Percentiles rank a stretch among this genome's conserved stretches.
Conservation (phyloP, 2,329 filamentous ascomycete species). For the Paecilomyces dactylethromorphus region DNA sequence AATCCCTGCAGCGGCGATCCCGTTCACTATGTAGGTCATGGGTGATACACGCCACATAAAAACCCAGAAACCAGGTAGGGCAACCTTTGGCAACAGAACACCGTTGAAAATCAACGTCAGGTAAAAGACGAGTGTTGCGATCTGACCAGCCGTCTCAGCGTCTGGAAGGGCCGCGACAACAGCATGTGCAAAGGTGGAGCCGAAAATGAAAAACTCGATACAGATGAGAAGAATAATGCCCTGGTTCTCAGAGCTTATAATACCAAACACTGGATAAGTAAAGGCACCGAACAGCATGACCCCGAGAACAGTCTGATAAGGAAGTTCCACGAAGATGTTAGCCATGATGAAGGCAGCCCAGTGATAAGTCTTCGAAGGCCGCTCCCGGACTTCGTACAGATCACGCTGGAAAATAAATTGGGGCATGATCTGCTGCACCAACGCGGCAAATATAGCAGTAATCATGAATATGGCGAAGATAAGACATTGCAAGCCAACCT, state of each 20-base stretch:
- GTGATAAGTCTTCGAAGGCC: constrained; percentile 75
- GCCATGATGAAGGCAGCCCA: constrained; percentile 82
- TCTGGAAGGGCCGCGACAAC: constrained; percentile 69
- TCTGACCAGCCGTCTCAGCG: constrained; percentile 67
- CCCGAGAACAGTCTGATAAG: constrained; percentile 70
- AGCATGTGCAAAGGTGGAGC: constrained; percentile 73
- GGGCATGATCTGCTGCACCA: constrained; percentile 61
- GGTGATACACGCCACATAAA: constrained; percentile 80
- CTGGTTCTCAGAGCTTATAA: constrained; percentile 61
- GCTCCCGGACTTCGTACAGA: constrained; percentile 78
- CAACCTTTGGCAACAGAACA: constrained; percentile 59
- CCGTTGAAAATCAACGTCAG: constrained; percentile 66
- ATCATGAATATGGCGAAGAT: constrained; percentile 84
- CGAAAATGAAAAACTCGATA: constrained; percentile 69
- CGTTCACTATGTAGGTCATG: constrained; percentile 72
- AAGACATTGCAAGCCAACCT: constrained; percentile 77
- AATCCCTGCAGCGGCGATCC: constrained; percentile 63
- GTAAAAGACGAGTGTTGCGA: constrained; percentile 69
- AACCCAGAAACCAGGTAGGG: constrained; percentile 69
- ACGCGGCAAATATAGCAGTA: constrained; percentile 47
- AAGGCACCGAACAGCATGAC: constrained; percentile 72
- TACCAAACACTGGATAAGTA: constrained; percentile 71
- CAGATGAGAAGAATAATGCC: constrained; percentile 74
- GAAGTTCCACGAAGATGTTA: constrained; percentile 77
- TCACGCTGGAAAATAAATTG: constrained; percentile 77